These are phyloP conservation scores for Microbotryum silenes-acaulis DNA, from an alignment of 1,284 basidiomycete species.

Conservation along the genomic window DNA sequence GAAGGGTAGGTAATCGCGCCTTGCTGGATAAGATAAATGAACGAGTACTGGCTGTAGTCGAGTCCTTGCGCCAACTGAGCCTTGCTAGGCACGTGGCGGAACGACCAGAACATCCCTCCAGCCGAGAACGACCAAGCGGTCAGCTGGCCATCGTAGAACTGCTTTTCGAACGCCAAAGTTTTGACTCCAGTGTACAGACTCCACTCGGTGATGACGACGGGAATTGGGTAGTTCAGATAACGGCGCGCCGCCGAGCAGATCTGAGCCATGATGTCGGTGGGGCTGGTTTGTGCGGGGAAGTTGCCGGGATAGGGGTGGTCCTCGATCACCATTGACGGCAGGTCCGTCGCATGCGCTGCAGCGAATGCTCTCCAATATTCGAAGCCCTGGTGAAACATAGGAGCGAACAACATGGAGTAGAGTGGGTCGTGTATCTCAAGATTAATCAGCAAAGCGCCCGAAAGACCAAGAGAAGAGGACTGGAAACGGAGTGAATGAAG, in stretches of 20 bases:
- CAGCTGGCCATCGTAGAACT: slow-evolving; percentile 35
- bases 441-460: no score
- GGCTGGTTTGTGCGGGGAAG: slow-evolving; percentile 33
- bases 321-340: slow-evolving; percentile 33
- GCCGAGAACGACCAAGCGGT: slow-evolving; percentile 10
- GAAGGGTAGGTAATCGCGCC: slow-evolving; percentile 14
- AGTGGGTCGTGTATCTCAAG: no score
- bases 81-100: slow-evolving; percentile 1
- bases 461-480: no score
- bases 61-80: slow-evolving; percentile 18
- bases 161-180: slow-evolving; percentile 30
- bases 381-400: not conserved
- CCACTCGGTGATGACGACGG: slow-evolving; percentile 36
- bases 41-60: slow-evolving; percentile 19
- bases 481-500: no score
- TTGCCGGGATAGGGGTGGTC: slow-evolving; percentile 37
- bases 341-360: slow-evolving; percentile 30
- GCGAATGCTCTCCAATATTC: slow-evolving; percentile 15
- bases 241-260: slow-evolving; percentile 32
- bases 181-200: slow-evolving; percentile 36
- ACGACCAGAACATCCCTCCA: no score
- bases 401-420: no score
- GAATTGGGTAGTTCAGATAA: slow-evolving; percentile 36
- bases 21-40: not conserved
- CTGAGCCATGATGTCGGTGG: slow-evolving; percentile 32